A percentile compares a stretch with the other conserved stretches of the same genome.
These are phyloP conservation scores for Pseudogymnoascus sp. DNA, from an alignment of 2,329 filamentous ascomycete species.

Conservation along the genomic window DNA sequence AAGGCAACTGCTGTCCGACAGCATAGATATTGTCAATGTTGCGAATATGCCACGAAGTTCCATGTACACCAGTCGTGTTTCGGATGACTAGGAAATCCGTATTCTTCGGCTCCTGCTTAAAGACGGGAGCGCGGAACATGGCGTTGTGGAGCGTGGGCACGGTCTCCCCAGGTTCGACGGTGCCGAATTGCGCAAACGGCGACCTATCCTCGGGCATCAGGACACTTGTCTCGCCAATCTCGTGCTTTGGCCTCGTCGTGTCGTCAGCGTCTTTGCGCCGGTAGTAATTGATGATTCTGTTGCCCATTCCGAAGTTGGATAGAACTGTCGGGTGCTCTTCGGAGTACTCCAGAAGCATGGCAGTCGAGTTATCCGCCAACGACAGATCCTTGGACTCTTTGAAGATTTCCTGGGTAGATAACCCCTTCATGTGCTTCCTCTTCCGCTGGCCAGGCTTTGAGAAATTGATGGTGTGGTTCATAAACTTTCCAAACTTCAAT, in stretches of 20 bases:
- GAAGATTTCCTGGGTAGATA: slow-evolving; percentile 72
- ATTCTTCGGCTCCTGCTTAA: slow-evolving; percentile 69
- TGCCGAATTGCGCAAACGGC: slow-evolving; percentile 90
- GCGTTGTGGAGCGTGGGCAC: slow-evolving; percentile 88
- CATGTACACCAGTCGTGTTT: slow-evolving; percentile 70
- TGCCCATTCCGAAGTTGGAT: slow-evolving; percentile 97
- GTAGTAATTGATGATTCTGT: slow-evolving; percentile 93
- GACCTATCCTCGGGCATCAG: slow-evolving; percentile 91
- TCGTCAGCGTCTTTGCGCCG: slow-evolving; percentile 67
- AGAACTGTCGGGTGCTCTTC: slow-evolving; percentile 87
- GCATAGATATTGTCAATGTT: slow-evolving; percentile 87
- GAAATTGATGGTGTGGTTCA: slow-evolving; percentile 64
- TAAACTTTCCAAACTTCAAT: slow-evolving; percentile 62
- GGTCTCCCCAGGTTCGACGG: slow-evolving; percentile 83
- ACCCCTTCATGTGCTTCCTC: slow-evolving; percentile 74
- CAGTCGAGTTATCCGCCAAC: slow-evolving; percentile 79
- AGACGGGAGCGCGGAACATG: slow-evolving; percentile 92
- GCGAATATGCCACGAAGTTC: slow-evolving; percentile 73
- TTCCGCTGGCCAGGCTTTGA: slow-evolving; percentile 67
- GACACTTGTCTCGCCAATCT: slow-evolving; percentile 82
- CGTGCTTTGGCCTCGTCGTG: slow-evolving; percentile 41
- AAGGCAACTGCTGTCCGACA: slow-evolving; percentile 89
- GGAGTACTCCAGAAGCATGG: slow-evolving; percentile 88
- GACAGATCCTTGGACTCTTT: slow-evolving; percentile 73
- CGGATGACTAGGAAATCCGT: slow-evolving; percentile 85